Conservation (phyloP, 2,329 filamentous ascomycete species). For the Gnomoniopsis smithogilvyi region DNA sequence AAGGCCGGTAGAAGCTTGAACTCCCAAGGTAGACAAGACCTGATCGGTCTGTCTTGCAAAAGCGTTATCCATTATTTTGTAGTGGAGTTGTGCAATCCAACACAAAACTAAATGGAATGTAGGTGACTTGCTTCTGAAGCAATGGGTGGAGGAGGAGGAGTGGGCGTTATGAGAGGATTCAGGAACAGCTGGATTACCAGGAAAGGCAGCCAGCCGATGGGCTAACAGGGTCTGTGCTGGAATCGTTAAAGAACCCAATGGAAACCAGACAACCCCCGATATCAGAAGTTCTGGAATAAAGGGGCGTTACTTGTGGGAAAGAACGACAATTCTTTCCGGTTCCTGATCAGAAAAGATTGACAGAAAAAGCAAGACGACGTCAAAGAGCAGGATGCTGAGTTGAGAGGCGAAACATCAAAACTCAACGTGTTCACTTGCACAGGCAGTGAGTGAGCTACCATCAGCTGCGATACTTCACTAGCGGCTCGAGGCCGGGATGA, state of each 20-base stretch:
- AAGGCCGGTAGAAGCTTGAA: slow-evolving; percentile 53
- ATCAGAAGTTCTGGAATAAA: no score
- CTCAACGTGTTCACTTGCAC: slow-evolving; percentile 16
- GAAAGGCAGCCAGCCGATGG: neutral
- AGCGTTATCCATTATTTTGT: slow-evolving; percentile 56
- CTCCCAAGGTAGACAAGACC: slow-evolving; percentile 57
- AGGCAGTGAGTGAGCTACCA: neutral
- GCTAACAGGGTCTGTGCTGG: neutral
- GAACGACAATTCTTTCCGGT: neutral
- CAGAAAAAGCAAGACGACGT: neutral
- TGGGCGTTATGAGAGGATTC: neutral
- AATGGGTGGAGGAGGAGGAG: neutral
- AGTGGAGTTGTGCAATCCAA: slow-evolving; percentile 15
- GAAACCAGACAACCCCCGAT: no score
- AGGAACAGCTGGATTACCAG: neutral
- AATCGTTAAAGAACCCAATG: neutral
- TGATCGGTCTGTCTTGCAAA: slow-evolving; percentile 55
- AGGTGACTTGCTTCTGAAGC: slow-evolving; percentile 11
- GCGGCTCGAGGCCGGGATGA: neutral
- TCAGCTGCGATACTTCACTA: slow-evolving; percentile 3
- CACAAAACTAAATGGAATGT: slow-evolving; percentile 15
- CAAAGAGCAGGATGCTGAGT: neutral
- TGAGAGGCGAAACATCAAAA: neutral
- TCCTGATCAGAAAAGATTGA: neutral
- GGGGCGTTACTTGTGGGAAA: no score